Percentiles rank a stretch among this genome's conserved stretches.
Evolutionary conservation across 2,329 filamentous ascomycete genomes (phyloP).

Genomic region (Macrophomina tecta): DNA sequence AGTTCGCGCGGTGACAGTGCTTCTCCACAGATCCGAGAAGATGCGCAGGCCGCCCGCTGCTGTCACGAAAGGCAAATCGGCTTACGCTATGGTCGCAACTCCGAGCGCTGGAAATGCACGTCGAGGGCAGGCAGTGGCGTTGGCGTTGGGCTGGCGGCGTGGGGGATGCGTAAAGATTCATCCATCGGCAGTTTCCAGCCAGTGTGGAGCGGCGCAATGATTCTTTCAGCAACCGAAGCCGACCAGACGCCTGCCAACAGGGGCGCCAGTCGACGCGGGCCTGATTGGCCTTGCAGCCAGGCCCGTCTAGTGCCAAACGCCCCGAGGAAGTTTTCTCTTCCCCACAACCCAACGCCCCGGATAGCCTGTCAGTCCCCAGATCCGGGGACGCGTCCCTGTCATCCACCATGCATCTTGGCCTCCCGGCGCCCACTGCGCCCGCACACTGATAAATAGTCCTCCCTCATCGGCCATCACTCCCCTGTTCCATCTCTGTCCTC

Average conservation of each 20-base stretch:
- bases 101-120: not conserved
- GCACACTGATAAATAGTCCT: constrained; percentile 17
- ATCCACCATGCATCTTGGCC: constrained; percentile 12
- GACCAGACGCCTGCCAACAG: not conserved
- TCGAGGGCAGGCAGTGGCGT: not conserved
- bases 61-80: not conserved
- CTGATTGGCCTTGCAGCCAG: not conserved
- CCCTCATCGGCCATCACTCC: not conserved
- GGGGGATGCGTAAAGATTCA: constrained; percentile 24
- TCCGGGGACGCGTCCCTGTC: constrained; percentile 15
- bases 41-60: not conserved
- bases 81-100: not conserved
- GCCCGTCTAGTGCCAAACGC: not conserved
- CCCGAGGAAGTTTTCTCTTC: constrained; percentile 24
- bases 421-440: not conserved
- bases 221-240: not conserved
- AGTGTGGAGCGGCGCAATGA: not conserved
- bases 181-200: constrained; percentile 10
- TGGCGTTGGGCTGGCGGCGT: not conserved
- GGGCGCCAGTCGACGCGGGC: not conserved
- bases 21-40: not conserved
- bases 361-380: constrained; percentile 12
- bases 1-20: not conserved
- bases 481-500: constrained; percentile 2
- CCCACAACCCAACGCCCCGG: constrained; percentile 7